A percentile compares a stretch with the other conserved stretches of the same genome.
Conservation (phyloP, 1,284 basidiomycete genomes). For the Hortiboletus rubellus region DNA sequence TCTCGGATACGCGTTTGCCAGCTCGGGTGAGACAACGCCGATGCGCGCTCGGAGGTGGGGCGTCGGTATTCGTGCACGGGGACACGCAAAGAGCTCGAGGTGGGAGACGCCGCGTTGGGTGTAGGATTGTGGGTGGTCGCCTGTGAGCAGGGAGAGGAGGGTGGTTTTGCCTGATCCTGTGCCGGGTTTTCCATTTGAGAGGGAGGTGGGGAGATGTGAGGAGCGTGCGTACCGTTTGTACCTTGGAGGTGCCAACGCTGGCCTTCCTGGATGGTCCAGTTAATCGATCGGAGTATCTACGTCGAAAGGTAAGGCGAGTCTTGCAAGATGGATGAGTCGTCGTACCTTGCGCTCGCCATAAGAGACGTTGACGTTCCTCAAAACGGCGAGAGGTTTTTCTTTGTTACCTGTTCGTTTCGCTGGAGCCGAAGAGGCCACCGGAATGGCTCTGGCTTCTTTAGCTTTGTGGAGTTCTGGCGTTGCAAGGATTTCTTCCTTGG, state of each 20-base stretch:
- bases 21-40: slow-evolving; percentile 87
- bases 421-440: neutral
- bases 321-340: neutral
- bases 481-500: slow-evolving; percentile 41
- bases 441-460: neutral
- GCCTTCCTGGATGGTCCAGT: slow-evolving; percentile 79
- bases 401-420: slow-evolving; percentile 5
- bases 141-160: slow-evolving; percentile 87
- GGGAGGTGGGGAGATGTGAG: neutral
- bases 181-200: neutral
- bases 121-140: slow-evolving; percentile 94
- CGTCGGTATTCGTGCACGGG: slow-evolving; percentile 65
- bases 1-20: slow-evolving; percentile 89
- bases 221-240: slow-evolving; percentile 62
- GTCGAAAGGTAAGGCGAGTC: neutral
- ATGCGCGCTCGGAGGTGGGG: slow-evolving; percentile 55
- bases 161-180: slow-evolving; percentile 94
- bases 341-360: slow-evolving; percentile 67
- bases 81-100: slow-evolving; percentile 71
- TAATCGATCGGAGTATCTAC: slow-evolving; percentile 71
- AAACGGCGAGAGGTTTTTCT: slow-evolving; percentile 37
- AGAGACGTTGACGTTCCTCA: slow-evolving; percentile 69
- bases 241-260: slow-evolving; percentile 89
- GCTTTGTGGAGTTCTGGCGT: slow-evolving; percentile 13
- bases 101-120: slow-evolving; percentile 63